Evolutionary conservation across 768 basidiomycete genomes (phyloP).

Genomic region (Lepiota brunneoincarnata): DNA sequence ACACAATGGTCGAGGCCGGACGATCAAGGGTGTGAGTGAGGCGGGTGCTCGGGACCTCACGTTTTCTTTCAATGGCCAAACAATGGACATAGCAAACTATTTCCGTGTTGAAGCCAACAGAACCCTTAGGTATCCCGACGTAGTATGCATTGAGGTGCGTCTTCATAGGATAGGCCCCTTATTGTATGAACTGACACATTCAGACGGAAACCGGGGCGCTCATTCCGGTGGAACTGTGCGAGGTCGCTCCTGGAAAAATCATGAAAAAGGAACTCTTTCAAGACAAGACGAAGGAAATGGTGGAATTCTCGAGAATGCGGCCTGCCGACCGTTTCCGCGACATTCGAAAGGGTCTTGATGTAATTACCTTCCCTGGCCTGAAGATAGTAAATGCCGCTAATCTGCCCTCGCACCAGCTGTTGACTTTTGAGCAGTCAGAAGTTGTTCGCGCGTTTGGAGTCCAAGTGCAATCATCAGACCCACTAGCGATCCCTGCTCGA

Average conservation of each 20-base stretch:
- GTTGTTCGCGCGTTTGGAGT: slow-evolving; percentile 70
- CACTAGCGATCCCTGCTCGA: slow-evolving; percentile 52
- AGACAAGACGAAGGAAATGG: slow-evolving; percentile 62
- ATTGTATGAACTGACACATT: not conserved
- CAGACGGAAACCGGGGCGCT: slow-evolving; percentile 65
- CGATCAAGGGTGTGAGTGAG: slow-evolving; percentile 57
- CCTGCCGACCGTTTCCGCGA: slow-evolving; percentile 57
- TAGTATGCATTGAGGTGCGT: slow-evolving; percentile 67
- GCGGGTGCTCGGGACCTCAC: slow-evolving; percentile 50
- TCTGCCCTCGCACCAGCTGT: slow-evolving; percentile 31
- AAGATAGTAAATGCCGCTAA: not conserved
- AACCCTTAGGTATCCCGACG: slow-evolving; percentile 55
- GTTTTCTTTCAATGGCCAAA: slow-evolving; percentile 58
- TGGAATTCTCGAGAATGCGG: slow-evolving; percentile 65
- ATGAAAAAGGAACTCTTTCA: slow-evolving; percentile 70
- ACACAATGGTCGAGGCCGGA: slow-evolving; percentile 39
- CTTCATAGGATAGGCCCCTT: not conserved
- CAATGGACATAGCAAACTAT: slow-evolving; percentile 57
- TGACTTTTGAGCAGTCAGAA: slow-evolving; percentile 64
- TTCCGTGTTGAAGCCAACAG: slow-evolving; percentile 53
- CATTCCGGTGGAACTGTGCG: slow-evolving; percentile 69
- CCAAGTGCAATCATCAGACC: slow-evolving; percentile 41
- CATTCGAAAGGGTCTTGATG: slow-evolving; percentile 50
- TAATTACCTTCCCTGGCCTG: slow-evolving; percentile 19
- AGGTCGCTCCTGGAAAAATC: slow-evolving; percentile 63